Evolutionary conservation across 164 flowering plant species (phyloP).

Genomic region (Euptelea pleiosperma): DNA sequence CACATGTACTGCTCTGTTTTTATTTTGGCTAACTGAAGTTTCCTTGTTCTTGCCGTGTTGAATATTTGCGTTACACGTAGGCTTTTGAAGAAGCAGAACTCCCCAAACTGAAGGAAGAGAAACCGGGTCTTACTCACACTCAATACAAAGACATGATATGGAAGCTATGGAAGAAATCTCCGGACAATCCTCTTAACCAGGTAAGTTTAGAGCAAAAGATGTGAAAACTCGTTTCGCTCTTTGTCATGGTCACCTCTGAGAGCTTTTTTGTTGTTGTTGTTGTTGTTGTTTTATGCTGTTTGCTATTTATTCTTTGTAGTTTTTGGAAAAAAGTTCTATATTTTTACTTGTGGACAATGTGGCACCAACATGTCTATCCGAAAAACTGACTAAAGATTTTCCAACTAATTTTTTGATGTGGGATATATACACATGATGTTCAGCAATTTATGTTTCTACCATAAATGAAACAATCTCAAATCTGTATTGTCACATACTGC

Average conservation of each 20-base stretch:
- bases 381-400: too few relatives aligned
- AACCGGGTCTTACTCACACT: conserved; percentile 94
- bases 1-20: not conserved
- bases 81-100: conserved; percentile 98
- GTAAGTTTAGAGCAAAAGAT: conserved; percentile 23
- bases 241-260: not conserved
- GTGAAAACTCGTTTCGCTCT: conserved; percentile 1
- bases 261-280: not conserved
- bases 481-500: too few relatives aligned
- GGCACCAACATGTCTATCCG: too few relatives aligned
- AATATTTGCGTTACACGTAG: conserved; percentile 33
- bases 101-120: conserved; percentile 81
- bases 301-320: too few relatives aligned
- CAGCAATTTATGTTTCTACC: too few relatives aligned
- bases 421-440: too few relatives aligned
- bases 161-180: conserved; percentile 99
- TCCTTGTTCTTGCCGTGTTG: not conserved
- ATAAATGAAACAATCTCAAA: too few relatives aligned
- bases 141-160: conserved; percentile 99
- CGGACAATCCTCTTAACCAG: conserved; percentile 95
- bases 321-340: too few relatives aligned
- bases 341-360: too few relatives aligned
- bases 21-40: not conserved
- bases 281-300: not conserved
- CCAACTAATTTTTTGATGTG: too few relatives aligned